Evolutionary conservation across 2,329 filamentous ascomycete species (phyloP).

Genomic region (Botrytis porri): DNA sequence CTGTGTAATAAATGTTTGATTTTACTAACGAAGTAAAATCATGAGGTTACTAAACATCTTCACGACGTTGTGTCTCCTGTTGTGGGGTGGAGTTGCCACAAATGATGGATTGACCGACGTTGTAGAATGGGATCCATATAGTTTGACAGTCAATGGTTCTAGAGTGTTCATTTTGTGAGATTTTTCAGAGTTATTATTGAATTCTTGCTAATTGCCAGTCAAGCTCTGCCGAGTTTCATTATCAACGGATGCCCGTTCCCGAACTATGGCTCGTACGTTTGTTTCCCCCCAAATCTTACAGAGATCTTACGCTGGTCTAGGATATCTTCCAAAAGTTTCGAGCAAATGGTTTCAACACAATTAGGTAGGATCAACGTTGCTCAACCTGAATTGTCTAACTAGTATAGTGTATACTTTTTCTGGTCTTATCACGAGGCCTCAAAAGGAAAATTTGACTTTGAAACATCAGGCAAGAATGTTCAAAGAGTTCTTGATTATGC

Average conservation of each 20-base stretch:
- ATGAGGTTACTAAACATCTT: conserved; percentile 33
- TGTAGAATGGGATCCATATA: conserved; percentile 53
- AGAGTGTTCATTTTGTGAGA: conserved; percentile 46
- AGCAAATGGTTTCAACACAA: conserved; percentile 52
- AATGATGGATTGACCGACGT: conserved; percentile 44
- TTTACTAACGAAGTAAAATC: not conserved
- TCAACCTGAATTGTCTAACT: conserved; percentile 18
- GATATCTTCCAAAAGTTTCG: conserved; percentile 55
- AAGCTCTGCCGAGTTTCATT: conserved; percentile 48
- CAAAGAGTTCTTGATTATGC: conserved; percentile 50
- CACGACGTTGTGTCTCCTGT: conserved; percentile 26
- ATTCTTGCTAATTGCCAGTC: conserved; percentile 16
- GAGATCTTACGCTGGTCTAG: conserved; percentile 35
- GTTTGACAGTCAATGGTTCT: conserved; percentile 48
- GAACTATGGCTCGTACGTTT: conserved; percentile 47
- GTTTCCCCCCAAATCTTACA: not conserved
- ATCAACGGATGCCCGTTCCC: conserved; percentile 51
- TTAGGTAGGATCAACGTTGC: conserved; percentile 38
- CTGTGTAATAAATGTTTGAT: not conserved
- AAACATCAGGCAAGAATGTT: conserved; percentile 49
- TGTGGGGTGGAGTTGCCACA: conserved; percentile 37
- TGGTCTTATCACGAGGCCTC: conserved; percentile 49
- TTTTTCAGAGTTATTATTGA: too few relatives aligned
- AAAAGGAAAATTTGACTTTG: conserved; percentile 48
- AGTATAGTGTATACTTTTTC: conserved; percentile 46